Evolutionary conservation across 345 rosid genomes (phyloP).

Genomic region (Clausena lansium): DNA sequence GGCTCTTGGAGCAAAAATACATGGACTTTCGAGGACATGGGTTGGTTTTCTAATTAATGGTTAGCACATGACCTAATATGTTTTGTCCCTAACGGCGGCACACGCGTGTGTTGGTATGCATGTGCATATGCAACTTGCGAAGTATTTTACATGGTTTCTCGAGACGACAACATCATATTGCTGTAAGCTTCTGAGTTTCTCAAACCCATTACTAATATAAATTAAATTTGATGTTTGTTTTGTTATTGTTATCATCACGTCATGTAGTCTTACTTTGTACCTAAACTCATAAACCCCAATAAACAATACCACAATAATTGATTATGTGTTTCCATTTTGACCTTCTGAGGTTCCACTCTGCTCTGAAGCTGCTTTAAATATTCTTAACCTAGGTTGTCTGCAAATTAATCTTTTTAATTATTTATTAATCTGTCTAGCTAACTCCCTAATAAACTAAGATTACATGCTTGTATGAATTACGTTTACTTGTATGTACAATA

Average conservation of each 20-base stretch:
- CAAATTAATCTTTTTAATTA: not conserved
- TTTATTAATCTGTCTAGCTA: not conserved
- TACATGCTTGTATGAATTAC: conserved; percentile 24
- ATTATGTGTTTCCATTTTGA: not conserved
- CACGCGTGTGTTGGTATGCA: not conserved
- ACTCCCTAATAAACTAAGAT: conserved; percentile 6
- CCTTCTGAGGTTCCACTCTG: not conserved
- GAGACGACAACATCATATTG: not conserved
- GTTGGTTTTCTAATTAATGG: not conserved
- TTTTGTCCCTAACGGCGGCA: not conserved
- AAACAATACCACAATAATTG: not conserved
- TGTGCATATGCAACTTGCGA: not conserved
- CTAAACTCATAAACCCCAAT: not conserved
- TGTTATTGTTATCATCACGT: not conserved
- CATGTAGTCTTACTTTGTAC: conserved; percentile 5
- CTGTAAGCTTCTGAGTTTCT: not conserved
- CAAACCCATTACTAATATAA: not conserved
- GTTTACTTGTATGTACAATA: conserved; percentile 2
- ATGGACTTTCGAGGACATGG: not conserved
- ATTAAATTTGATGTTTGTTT: not conserved
- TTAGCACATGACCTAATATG: not conserved
- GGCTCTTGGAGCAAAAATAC: no score
- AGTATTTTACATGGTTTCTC: not conserved
- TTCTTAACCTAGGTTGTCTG: not conserved
- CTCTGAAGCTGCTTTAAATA: not conserved